These are phyloP conservation scores for Hypoxylon trugodes DNA, from an alignment of 495 filamentous ascomycete genomes.

Conservation along the genomic window DNA sequence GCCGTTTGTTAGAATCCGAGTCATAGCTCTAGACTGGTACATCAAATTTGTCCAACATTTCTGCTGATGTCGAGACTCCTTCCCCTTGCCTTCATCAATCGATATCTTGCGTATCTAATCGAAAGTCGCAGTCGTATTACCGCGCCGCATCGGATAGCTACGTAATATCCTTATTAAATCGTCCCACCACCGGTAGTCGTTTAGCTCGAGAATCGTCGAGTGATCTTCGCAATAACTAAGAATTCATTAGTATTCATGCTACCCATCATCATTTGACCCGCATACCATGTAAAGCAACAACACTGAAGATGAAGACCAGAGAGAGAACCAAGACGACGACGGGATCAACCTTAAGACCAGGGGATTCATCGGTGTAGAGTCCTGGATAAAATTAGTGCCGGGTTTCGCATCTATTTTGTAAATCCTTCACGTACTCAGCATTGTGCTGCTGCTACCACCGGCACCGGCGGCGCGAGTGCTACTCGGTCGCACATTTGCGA, in stretches of 20 bases:
- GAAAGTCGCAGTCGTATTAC: slow-evolving; percentile 30
- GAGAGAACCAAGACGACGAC: slow-evolving; percentile 95
- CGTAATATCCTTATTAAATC: slow-evolving; percentile 8
- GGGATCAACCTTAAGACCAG: slow-evolving; percentile 94
- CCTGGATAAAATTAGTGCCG: slow-evolving; percentile 49
- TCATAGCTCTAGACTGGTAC: slow-evolving; percentile 7
- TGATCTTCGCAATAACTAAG: slow-evolving; percentile 95
- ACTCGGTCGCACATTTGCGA: slow-evolving; percentile 87
- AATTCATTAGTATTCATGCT: slow-evolving; percentile 30
- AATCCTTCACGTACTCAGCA: slow-evolving; percentile 75
- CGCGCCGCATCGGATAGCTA: slow-evolving; percentile 34
- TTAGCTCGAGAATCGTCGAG: slow-evolving; percentile 84
- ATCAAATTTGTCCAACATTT: slow-evolving; percentile 9
- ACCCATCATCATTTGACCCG: slow-evolving; percentile 56
- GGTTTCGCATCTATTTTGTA: neutral
- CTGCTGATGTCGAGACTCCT: slow-evolving; percentile 21
- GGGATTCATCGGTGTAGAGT: slow-evolving; percentile 98
- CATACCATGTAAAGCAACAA: slow-evolving; percentile 96
- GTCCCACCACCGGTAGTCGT: slow-evolving; percentile 3
- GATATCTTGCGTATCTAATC: slow-evolving; percentile 3
- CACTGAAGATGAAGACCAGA: slow-evolving; percentile 97
- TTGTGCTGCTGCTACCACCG: slow-evolving; percentile 94
- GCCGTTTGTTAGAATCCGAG: slow-evolving; percentile 13
- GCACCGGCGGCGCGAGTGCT: slow-evolving; percentile 94
- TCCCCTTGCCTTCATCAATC: neutral